These are phyloP conservation scores for Fusarium agapanthi DNA, from an alignment of 2,329 filamentous ascomycete genomes.

Conservation along the genomic window DNA sequence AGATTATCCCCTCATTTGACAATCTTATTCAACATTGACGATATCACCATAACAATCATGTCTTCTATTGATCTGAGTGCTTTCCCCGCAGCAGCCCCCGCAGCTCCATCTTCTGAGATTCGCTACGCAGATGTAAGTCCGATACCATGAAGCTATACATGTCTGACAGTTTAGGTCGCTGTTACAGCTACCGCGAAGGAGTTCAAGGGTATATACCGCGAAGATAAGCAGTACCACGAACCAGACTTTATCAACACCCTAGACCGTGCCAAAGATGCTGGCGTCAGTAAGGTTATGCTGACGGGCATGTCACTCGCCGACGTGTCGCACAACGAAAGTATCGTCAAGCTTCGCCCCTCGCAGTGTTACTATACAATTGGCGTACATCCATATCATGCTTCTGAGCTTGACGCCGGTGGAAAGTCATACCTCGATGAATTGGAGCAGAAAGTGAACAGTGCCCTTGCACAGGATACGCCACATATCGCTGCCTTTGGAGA, in stretches of 20 bases:
- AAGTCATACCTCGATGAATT: conserved; percentile 35
- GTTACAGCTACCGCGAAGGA: conserved; percentile 53
- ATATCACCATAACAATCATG: conserved; percentile 17
- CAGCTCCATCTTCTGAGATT: conserved; percentile 29
- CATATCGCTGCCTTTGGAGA: conserved; percentile 58
- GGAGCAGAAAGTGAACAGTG: conserved; percentile 37
- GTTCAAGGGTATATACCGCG: conserved; percentile 60
- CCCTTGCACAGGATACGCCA: conserved; percentile 36
- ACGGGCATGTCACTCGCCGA: conserved; percentile 51
- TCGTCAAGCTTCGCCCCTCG: conserved; percentile 41
- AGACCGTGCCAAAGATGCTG: conserved; percentile 51
- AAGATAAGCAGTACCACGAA: conserved; percentile 57
- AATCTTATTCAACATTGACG: neutral
- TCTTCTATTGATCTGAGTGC: conserved; percentile 33
- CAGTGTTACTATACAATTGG: conserved; percentile 57
- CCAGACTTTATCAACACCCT: conserved; percentile 55
- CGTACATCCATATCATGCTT: conserved; percentile 60
- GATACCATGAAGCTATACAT: neutral
- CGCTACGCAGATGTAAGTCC: conserved; percentile 40
- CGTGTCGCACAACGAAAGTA: conserved; percentile 39
- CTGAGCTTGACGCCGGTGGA: conserved; percentile 50
- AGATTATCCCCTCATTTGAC: neutral
- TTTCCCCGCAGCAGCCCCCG: conserved; percentile 35
- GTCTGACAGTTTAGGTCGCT: conserved; percentile 43
- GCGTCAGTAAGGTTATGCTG: conserved; percentile 54